These are phyloP conservation scores for Umbilicus rupestris DNA, from an alignment of 164 flowering plant genomes.

Conservation along the genomic window DNA sequence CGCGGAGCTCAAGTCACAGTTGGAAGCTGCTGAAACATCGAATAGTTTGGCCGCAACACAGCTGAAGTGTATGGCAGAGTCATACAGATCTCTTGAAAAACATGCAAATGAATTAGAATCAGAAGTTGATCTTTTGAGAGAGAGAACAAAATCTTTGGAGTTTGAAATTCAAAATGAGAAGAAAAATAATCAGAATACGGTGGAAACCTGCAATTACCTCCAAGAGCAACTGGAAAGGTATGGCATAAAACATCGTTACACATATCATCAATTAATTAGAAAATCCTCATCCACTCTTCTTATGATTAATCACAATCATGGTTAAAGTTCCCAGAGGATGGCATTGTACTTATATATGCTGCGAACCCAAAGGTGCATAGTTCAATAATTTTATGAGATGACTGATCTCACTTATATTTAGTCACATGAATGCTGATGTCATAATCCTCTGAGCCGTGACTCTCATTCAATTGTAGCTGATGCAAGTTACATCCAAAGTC, in stretches of 20 bases:
- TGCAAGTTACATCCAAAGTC: no score
- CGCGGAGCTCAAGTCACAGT: constrained; percentile 56
- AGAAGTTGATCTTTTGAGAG: constrained; percentile 49
- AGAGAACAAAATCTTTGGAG: constrained; percentile 43
- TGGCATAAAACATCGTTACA: constrained; percentile 12
- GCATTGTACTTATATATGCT: no score
- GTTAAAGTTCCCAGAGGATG: no score
- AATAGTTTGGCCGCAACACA: constrained; percentile 93
- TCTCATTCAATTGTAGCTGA: no score
- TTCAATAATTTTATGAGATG: no score
- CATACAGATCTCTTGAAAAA: constrained; percentile 78
- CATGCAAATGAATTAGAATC: constrained; percentile 57
- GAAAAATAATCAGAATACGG: constrained; percentile 42
- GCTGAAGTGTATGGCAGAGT: constrained; percentile 96
- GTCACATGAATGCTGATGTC: no score
- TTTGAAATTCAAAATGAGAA: constrained; percentile 72
- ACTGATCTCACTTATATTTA: no score
- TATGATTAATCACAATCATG: no score
- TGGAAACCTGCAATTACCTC: constrained; percentile 56
- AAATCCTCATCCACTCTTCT: not conserved
- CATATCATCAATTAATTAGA: not conserved
- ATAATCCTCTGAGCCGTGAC: no score
- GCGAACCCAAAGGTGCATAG: no score
- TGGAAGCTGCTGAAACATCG: constrained; percentile 58
- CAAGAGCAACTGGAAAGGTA: constrained; percentile 71